Evolutionary conservation across 2,329 filamentous ascomycete species (phyloP), one percentile per base, ranked within the genome.

Genomic region (Paecilomyces fulvus): DNA sequence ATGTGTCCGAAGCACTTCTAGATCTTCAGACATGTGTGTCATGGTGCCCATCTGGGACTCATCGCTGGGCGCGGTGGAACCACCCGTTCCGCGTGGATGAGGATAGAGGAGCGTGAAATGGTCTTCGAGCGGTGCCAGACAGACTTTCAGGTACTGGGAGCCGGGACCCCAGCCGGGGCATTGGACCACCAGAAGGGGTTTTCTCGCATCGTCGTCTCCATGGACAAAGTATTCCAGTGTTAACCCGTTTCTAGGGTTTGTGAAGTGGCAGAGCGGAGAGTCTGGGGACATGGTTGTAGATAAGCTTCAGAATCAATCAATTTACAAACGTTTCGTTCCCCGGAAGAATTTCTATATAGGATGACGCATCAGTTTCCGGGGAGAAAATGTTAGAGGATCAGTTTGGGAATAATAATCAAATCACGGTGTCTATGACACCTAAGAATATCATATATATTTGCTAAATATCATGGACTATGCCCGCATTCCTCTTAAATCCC

Each of bases 131-230:
- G 60, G 57, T 3, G 56, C 30, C 4, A 65, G 58, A 17, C 58
- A 62, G 12, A 28, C 48, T 55, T 62, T 54, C 30, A 67, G 62
- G 53, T 67, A 66, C 17, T 25, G 30, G 1, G 63, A 60, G 14
- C 64, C 64, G 17, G 65, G 48, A 11, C 64, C 63, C 65, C 65
- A 67, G 50, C 61, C 63, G 17, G 65, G 64, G 51, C 60, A 62
- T 51, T 67, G 63, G 31, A 63, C 56, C 20, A 65, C 23, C 17
- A 65, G 17, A n/a, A 56, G 56, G 53, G 52, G 52, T 54, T 55
- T 33, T 30, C 31, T 43, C 30, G 25, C 46, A 21, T 30, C 14
- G 11, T 54, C 3, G 25, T 55, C 46, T 11, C 52, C 51, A 23
- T 56, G 56, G 52, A 66, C 55, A 48, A 58, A 53, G 53, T 64